A percentile compares a stretch with the other conserved stretches of the same genome.
Conservation (phyloP, 192 early-diverging fungal species). For the Backusella circina region DNA sequence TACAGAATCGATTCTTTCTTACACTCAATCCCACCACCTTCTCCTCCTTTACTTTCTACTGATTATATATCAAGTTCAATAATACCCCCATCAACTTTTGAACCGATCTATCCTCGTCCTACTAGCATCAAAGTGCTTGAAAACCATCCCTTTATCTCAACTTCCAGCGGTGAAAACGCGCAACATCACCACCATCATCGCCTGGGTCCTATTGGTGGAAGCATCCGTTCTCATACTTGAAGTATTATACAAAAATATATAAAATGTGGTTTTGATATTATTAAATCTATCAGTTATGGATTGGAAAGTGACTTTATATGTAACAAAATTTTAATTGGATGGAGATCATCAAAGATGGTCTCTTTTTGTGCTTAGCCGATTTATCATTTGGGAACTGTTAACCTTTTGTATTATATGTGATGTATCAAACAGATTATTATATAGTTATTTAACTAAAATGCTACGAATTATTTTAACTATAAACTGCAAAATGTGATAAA, state of each 20-base stretch:
- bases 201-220: not conserved
- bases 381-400: not conserved
- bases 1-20: conserved; percentile 5
- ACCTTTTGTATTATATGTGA: not conserved
- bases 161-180: not conserved
- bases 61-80: not conserved
- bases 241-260: not conserved
- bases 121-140: conserved; percentile 5
- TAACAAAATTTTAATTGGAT: not conserved
- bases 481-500: no score
- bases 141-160: conserved; percentile 7
- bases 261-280: not conserved
- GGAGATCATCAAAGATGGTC: not conserved
- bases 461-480: no score
- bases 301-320: not conserved
- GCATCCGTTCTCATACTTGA: not conserved
- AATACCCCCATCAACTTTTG: not conserved
- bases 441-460: no score
- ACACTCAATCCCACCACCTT: not conserved
- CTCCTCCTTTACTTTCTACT: not conserved
- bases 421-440: no score
- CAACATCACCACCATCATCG: not conserved
- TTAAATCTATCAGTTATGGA: not conserved
- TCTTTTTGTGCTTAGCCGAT: not conserved
- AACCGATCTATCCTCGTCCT: not conserved